Evolutionary conservation across 306 rosid species (phyloP), one percentile per base, ranked within the genome.

Genomic region (Vachellia collinsii): DNA sequence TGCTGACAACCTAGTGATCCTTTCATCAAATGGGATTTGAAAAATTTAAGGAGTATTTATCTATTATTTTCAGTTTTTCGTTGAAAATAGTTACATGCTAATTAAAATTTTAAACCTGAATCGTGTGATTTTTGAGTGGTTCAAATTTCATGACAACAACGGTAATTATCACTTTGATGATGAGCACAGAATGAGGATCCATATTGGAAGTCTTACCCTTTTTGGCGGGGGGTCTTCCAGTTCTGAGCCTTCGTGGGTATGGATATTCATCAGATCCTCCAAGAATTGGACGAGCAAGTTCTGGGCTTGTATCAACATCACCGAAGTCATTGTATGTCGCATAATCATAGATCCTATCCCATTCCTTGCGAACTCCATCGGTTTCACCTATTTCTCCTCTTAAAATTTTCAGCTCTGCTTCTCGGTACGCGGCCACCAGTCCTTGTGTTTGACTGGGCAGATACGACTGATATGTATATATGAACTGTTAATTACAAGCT

Each of bases 201-300:
- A 29, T 29, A 29, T 29, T 29, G 34, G 34, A 29, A 29, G 34
- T 29, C 34, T 29, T 2, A 29, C 34, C 34, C 34, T 29, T 29
- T 5, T 56, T 8, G 20, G 88, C 39, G 16, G 80, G 41, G 50
- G 75, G 71, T 37, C 94, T 73, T 20, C 94, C 90, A 0, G 94
- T 90, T 81, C 90, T 90, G 59, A 90, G 89, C 68, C 94, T 44
- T 7, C 94, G 90, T 7, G 94, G 94, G 72, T 88, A 90, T 68
- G 91, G 94, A 59, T 82, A 71, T 51, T 80, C n/a, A 3, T 9
- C 2, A 5, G 88, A 81, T 23, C 94, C 94, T 73, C 94, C 94
- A 11, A 90, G 91, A 78, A 72, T 50, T 0, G 85, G 91, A 34
- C 92, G 91, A 34, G 76, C 89, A 75, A 46, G 51, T 4, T 83